Conservation (phyloP, 2,329 filamentous ascomycete species). For the Xylariaceae sp. region DNA sequence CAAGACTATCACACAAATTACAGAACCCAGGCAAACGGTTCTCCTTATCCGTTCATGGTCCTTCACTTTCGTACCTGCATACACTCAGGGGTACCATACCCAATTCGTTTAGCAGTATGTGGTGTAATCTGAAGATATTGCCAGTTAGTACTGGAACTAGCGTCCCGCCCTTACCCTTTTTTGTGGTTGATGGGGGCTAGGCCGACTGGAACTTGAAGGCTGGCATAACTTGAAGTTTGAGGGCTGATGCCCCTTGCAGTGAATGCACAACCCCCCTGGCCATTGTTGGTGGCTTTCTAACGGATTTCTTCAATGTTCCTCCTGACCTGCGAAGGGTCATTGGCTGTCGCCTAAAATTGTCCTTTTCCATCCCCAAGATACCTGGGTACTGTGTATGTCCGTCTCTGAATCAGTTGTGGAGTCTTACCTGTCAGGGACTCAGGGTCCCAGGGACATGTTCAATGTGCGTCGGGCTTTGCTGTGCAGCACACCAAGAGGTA, state of each 20-base stretch:
- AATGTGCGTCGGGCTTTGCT: slow-evolving; percentile 6
- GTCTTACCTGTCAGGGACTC: neutral
- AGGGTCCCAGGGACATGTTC: slow-evolving; percentile 3
- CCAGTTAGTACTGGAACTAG: slow-evolving; percentile 8
- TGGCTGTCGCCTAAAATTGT: slow-evolving; percentile 14
- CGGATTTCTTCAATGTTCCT: slow-evolving; percentile 2
- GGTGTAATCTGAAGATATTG: slow-evolving; percentile 1
- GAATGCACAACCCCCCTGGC: slow-evolving; percentile 3
- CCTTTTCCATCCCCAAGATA: slow-evolving; percentile 12
- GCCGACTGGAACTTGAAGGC: too few relatives aligned
- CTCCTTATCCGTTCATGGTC: neutral
- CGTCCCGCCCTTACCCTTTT: too few relatives aligned
- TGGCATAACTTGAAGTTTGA: too few relatives aligned
- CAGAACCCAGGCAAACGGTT: neutral
- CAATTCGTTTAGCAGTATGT: neutral
- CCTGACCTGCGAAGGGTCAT: slow-evolving; percentile 3
- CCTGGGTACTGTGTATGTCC: neutral
- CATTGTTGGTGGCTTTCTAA: slow-evolving; percentile 5
- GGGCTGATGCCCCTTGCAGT: slow-evolving; percentile 4
- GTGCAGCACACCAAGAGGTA: too few relatives aligned
- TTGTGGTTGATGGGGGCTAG: too few relatives aligned
- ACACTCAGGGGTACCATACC: neutral
- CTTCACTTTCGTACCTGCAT: neutral
- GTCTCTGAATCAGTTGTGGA: slow-evolving; percentile 7
- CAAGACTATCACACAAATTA: too few relatives aligned